Evolutionary conservation across 2,329 filamentous ascomycete genomes (phyloP), one percentile per base, ranked within the genome.

Genomic region (Aspergillus sclerotialis): DNA sequence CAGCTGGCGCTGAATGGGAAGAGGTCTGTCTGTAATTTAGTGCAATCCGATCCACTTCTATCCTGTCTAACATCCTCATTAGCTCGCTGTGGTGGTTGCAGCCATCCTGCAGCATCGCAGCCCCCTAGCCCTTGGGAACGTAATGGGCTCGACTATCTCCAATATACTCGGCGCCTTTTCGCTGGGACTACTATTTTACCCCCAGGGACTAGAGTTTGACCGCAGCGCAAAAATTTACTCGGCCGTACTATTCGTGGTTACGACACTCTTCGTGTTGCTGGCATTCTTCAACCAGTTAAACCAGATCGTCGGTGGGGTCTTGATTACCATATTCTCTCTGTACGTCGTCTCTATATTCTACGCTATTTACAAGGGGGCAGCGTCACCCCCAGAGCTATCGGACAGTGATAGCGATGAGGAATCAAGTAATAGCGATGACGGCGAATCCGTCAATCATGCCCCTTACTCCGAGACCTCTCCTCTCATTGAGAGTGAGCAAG

Each of bases 101-200:
- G 64, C 69, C 7, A 55, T 75, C 19, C 55, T 63, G 3, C 69
- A 67, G 33, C 52, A 61, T 17, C 68, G 64, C 15, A 58, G 63
- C 1, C 64, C 70, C 1, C 54, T 75, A 6, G 72, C 72, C 7
- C 45, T 75, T 1, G 72, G 71, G n/a, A 76, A 75, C 39, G 60
- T 75, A 31, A 48, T 75, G 39, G 72, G 72, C n/a, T 71, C 69
- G 12, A 58, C 63, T 23, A 70, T 76, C 29, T 74, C 72, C 32
- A 75, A 75, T 35, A 71, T 75, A 32, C 60, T 75, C 2, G 72
- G 72, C 11, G 72, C 72, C 9, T 76, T 76, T 44, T 71, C 70
- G 2, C 55, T 76, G 1, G 72, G 70, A 4, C 56, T 76, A 1
- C 45, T 75, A 3, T 70, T 64, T 43, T 55, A 63, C 37, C 48